These are phyloP conservation scores for Leccinum variicolor DNA, from an alignment of 768 basidiomycete genomes.

Conservation along the genomic window DNA sequence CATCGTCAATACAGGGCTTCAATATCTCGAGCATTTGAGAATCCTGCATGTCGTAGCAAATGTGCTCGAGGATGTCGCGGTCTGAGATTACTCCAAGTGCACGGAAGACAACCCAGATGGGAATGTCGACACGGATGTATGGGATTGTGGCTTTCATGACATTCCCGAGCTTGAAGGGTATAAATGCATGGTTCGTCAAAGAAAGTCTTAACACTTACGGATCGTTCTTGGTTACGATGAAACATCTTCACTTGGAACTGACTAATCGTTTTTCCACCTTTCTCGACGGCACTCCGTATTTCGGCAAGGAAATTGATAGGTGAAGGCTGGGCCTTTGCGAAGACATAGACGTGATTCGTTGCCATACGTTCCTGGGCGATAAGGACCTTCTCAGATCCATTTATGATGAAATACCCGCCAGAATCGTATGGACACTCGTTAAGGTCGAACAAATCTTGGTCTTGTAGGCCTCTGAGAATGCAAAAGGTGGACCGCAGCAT, in stretches of 20 bases:
- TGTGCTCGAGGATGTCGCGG: conserved; percentile 95
- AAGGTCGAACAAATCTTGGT: conserved; percentile 81
- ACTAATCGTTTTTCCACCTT: conserved; percentile 96
- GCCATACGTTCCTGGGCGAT: conserved; percentile 99
- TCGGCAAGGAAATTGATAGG: conserved; percentile 95
- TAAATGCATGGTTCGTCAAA: background rate
- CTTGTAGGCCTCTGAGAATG: conserved; percentile 75
- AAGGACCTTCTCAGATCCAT: conserved; percentile 99
- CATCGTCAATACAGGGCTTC: conserved; percentile 97
- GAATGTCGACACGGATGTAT: conserved; percentile 97
- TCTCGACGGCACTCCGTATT: conserved; percentile 96
- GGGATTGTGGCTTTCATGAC: conserved; percentile 97
- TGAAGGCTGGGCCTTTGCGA: conserved; percentile 95
- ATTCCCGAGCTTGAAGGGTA: conserved; percentile 61
- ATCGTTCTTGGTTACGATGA: conserved; percentile 83
- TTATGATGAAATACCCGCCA: conserved; percentile 99
- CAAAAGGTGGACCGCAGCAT: conserved; percentile 97
- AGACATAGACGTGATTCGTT: conserved; percentile 98
- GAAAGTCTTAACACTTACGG: conserved; percentile 47
- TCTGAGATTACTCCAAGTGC: conserved; percentile 97
- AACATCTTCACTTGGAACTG: conserved; percentile 99
- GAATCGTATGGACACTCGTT: conserved; percentile 99
- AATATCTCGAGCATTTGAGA: conserved; percentile 96
- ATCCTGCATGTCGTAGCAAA: conserved; percentile 97
- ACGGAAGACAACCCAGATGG: conserved; percentile 98